A percentile compares a stretch with the other conserved stretches of the same genome.
Conservation (phyloP, 306 rosid genomes). For the Cicer judaicum region DNA sequence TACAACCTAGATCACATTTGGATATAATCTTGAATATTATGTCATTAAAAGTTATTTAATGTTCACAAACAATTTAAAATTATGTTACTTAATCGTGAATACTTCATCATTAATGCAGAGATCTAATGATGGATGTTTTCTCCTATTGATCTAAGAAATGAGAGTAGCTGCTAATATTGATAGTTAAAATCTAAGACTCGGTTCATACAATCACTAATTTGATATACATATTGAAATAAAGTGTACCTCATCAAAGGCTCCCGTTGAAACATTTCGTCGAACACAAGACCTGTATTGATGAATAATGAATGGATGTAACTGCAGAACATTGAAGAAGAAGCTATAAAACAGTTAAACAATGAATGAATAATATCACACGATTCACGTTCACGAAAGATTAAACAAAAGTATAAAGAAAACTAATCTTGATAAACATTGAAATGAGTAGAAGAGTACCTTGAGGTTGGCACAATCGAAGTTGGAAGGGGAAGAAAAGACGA, state of each 20-base stretch:
- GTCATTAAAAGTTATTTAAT: background rate
- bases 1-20: background rate
- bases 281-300: slow-evolving; percentile 35
- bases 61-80: background rate
- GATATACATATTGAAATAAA: slow-evolving; percentile 4
- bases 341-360: background rate
- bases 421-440: background rate
- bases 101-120: background rate
- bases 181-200: background rate
- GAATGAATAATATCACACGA: background rate
- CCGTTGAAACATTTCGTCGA: slow-evolving; percentile 42
- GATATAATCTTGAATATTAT: background rate
- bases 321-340: slow-evolving; percentile 40
- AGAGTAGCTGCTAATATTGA: background rate
- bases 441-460: slow-evolving; percentile 26
- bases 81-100: background rate
- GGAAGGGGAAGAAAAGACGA: background rate
- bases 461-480: background rate
- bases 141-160: background rate
- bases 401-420: background rate
- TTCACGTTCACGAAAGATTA: background rate
- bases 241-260: slow-evolving; percentile 66
- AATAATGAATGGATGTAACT: slow-evolving; percentile 50
- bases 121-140: background rate
- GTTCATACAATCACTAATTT: background rate